A percentile compares a stretch with the other conserved stretches of the same genome.
Conservation (phyloP, 805 yeast genomes). For the Candida ficus region DNA sequence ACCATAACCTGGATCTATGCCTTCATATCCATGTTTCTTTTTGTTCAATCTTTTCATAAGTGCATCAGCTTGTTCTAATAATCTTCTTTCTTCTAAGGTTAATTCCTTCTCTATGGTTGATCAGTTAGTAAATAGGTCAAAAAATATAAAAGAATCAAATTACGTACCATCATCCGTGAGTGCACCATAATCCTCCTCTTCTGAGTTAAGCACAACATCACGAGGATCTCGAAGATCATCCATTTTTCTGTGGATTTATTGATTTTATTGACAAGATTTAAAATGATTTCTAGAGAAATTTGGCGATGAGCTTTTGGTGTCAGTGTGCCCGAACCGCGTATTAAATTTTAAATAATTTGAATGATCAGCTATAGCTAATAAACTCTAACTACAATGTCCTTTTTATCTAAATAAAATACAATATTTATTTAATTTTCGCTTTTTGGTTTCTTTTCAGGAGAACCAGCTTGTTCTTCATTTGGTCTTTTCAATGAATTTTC, state of each 20-base stretch:
- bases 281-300: background rate
- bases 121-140: background rate
- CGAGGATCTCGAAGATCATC: constrained; percentile 16
- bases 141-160: too few species aligned
- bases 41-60: background rate
- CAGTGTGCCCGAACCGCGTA: background rate
- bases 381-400: background rate
- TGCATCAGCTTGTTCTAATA: background rate
- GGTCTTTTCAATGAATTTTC: constrained; percentile 16
- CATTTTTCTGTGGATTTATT: background rate
- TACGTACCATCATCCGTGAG: constrained; percentile 13
- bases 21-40: background rate
- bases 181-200: constrained; percentile 8
- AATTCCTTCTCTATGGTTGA: background rate
- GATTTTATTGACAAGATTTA: background rate
- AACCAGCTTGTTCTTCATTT: constrained; percentile 23
- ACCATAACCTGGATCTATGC: too few species aligned
- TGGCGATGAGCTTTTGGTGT: background rate
- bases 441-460: constrained; percentile 27
- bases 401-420: background rate
- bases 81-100: background rate
- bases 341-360: too few species aligned
- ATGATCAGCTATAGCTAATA: too few species aligned
- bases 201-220: constrained; percentile 1
- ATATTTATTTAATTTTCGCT: constrained; percentile 5